Base-by-base conservation (phyloP, 768 basidiomycete genomes). In the Naganishia randhawae region DNA sequence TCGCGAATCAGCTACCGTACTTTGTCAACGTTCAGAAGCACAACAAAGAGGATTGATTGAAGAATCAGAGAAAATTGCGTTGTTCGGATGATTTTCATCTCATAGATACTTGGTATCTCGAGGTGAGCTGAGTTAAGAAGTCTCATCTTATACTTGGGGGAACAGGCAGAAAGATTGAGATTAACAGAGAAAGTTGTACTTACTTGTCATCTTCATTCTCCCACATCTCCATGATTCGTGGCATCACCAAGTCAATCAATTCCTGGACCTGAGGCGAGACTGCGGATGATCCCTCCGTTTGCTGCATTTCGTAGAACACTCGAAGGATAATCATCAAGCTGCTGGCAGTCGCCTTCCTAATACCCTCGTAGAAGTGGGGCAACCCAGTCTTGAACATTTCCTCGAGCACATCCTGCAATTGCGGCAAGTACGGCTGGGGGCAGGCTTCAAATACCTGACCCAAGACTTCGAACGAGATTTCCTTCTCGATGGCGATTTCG, bases 401-500 rank as follows among this genome's bases (percentile, higher is more conserved):
- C 62, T 91, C 82, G 52, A 90, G 86, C 73, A 85, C 88, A 71
- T 84, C 82, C 82, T 97, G 93, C 71, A 98, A 87, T 76, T 85
- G 98, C 4, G 92, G 92, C 73, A 97, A 83, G 87, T 95, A 98
- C 75, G 91, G 88, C 53, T 80, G 81, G 74, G 87, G 86, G 33
- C 91, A 92, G 13, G 89, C 85, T 33, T 86, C 84, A 78, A 98
- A 98, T 70, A 99, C 81, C 39, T 89, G 88, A 69, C 95, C 93
- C 71, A 98, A 88, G 5, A 94, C 92, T 78, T 98, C 94, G 29
- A 92, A 92, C 25, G 96, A 94, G 69, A 97, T 96, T 83, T 99
- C 96, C 81, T 99, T 99, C 84, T 99, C 96, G 66, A 98, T 92
- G 50, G 94, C 94, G 72, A 98, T 89, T 25, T 93, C 94, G 73